Base-by-base conservation (phyloP, 2,329 filamentous ascomycete species). In the Colletotrichum limetticola region DNA sequence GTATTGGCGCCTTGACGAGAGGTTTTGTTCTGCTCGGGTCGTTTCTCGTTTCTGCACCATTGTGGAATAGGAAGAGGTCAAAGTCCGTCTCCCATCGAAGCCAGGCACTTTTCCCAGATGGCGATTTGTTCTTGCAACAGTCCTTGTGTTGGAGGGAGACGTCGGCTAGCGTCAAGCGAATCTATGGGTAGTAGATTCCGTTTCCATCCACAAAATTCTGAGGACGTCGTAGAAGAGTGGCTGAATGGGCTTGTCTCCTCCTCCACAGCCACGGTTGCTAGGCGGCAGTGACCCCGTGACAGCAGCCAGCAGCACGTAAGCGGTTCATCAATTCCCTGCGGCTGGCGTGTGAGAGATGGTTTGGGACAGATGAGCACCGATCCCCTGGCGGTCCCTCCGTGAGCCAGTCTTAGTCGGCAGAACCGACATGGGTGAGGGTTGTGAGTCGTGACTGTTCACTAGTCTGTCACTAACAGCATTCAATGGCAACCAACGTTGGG, bases 321-420 rank as follows among this genome's bases (percentile, higher is more conserved):
- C 32, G 28, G 22, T 19, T 71, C 64, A 61, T 71, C 52, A 68
- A 68, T 32, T 42, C 53, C 37, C 52, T 52, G 64, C 69, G 64
- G 37, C 66, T 68, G 64, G 64, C 52, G 69, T 71, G 28, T 22
- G 64, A 68, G 57, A 22, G 19, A 19, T 19, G 26, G 69, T 71
- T 63, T 71, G 35, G 68, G 57, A 68, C 19, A 19, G n/a, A 30
- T 28, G 64, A 46, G 58, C 28, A 28, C 12, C 57, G 68, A 35
- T 57, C 52, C 64, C 49, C 28, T 14, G 24, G 49, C 12, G 68
- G 42, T 49, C 42, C 42, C 26, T 22, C 30, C 28, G 46, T 32
- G 30, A 16, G 9, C 16, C 19, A 49, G 28, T 28, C 14, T 24
- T 2, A 28, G 22, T 30, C 59, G 59, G 24, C 24, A 42, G 24